phyloP scores from a whole-genome alignment of 2,329 filamentous ascomycete species.

The Monosporascus ibericus region DNA sequence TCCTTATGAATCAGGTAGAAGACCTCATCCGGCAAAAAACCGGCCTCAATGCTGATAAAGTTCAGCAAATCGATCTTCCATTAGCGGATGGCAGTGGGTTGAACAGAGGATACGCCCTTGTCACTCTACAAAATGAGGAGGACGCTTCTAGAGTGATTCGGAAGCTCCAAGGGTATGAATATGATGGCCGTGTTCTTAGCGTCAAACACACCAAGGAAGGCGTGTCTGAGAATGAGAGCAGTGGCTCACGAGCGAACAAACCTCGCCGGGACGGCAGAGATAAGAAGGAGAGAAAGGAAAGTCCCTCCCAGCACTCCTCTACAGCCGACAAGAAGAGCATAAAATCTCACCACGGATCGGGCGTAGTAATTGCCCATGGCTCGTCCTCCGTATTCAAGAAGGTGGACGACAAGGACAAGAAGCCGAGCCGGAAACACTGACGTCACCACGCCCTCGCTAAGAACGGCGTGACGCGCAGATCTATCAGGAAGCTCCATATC shows the following conservation, averaged over 20 bases:
- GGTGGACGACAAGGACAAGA: background rate
- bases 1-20: constrained; percentile 17
- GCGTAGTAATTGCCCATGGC: background rate
- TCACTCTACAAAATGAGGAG: constrained; percentile 21
- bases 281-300: background rate
- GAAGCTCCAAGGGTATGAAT: constrained; percentile 19
- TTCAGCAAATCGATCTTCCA: constrained; percentile 22
- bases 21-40: constrained; percentile 20
- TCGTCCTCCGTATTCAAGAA: background rate
- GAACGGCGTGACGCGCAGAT: too few relatives aligned
- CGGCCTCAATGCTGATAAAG: constrained; percentile 17
- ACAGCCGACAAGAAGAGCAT: background rate
- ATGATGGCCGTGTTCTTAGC: constrained; percentile 18
- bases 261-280: background rate
- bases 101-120: constrained; percentile 21
- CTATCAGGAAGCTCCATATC: too few relatives aligned
- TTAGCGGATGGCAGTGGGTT: constrained; percentile 11
- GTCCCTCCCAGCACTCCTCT: background rate
- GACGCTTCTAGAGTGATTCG: constrained; percentile 18
- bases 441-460: background rate
- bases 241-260: constrained; percentile 2
- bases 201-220: constrained; percentile 23
- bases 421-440: background rate
- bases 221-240: constrained; percentile 16
- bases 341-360: background rate